Conservation (phyloP, 1,139 yeast genomes). For the Blastobotrys serpentis region DNA sequence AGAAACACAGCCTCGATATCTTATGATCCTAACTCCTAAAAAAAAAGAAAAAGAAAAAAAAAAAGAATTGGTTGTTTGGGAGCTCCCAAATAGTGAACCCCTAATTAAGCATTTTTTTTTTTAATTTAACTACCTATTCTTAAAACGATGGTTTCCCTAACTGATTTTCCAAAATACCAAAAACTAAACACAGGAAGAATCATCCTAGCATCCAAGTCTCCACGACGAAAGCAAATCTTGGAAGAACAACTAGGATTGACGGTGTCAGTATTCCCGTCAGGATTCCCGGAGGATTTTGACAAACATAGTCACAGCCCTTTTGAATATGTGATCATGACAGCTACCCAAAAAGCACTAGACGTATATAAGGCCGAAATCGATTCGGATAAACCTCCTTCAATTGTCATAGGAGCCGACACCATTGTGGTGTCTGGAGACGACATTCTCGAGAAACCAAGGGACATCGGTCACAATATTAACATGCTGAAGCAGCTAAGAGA, state of each 20-base stretch:
- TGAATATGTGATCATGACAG: slow-evolving; percentile 70
- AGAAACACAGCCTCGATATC: too few relatives aligned
- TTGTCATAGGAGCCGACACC: slow-evolving; percentile 81
- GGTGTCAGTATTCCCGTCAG: slow-evolving; percentile 51
- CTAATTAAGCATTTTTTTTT: background rate
- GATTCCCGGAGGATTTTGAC: slow-evolving; percentile 71
- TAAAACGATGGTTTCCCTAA: background rate
- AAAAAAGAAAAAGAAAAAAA: too few relatives aligned
- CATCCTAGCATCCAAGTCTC: slow-evolving; percentile 80
- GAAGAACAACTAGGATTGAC: slow-evolving; percentile 59
- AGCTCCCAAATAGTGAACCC: background rate
- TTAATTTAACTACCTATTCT: too few relatives aligned
- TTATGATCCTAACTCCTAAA: too few relatives aligned
- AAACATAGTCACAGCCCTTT: slow-evolving; percentile 51
- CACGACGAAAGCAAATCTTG: slow-evolving; percentile 71
- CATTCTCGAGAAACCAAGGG: slow-evolving; percentile 76
- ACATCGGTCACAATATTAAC: slow-evolving; percentile 31
- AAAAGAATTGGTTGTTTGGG: background rate
- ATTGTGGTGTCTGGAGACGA: slow-evolving; percentile 60
- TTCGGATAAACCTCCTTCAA: slow-evolving; percentile 40
- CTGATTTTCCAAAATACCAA: slow-evolving; percentile 1
- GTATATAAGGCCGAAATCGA: slow-evolving; percentile 49
- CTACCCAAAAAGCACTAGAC: slow-evolving; percentile 60
- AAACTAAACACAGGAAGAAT: slow-evolving; percentile 36
- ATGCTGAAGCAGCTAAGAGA: slow-evolving; percentile 50